Evolutionary conservation across 305 asterid species (phyloP), one percentile per base, ranked within the genome.

Genomic region (Plantago lanceolata): DNA sequence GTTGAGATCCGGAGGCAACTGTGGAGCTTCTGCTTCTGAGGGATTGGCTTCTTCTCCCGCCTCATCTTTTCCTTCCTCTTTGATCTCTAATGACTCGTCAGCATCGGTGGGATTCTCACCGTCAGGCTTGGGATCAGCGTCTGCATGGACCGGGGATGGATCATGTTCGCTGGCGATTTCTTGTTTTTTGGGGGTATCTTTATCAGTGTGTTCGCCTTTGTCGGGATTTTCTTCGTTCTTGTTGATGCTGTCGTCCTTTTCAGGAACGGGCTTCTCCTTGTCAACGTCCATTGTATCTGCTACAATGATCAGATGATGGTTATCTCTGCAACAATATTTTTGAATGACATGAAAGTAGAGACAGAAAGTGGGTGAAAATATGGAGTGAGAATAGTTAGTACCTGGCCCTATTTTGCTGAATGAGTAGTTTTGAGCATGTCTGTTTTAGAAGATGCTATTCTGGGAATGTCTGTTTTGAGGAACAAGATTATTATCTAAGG

Each of bases 1-100:
- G 19, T 44, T 50, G 19, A 92, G 84, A 80, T 89, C 97, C 14
- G 95, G 97, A 20, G 96, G 94, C 68, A 74, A 28, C 0, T 80
- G 79, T 19, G 82, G 66, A n/a, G 81, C 33, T 13, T 66, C 80
- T 18, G 49, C 67, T 40, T 40, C 45, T 9, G 15, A 24, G 24
- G 6, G 21, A 51, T 37, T 26, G 17, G 6, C 48, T 64, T 76
- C 8, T 7, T 68, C 48, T 6, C 28, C 28, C 3, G 28, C 28
- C 3, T 48, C 76, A 2, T 66, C 77, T 54, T 57, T 44, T 18
- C 66, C 64, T 9, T 53, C 78, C 6, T 69, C 77, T 58, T 57
- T 51, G 29, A 31, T 48, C 65, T 61, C 69, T 0, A 65, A 35
- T 0, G 71, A 9, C 45, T 40, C 45, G 45, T 40, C 45, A 24